phyloP scores from a whole-genome alignment of 2,329 filamentous ascomycete species.

The Ophiobolus disseminans region DNA sequence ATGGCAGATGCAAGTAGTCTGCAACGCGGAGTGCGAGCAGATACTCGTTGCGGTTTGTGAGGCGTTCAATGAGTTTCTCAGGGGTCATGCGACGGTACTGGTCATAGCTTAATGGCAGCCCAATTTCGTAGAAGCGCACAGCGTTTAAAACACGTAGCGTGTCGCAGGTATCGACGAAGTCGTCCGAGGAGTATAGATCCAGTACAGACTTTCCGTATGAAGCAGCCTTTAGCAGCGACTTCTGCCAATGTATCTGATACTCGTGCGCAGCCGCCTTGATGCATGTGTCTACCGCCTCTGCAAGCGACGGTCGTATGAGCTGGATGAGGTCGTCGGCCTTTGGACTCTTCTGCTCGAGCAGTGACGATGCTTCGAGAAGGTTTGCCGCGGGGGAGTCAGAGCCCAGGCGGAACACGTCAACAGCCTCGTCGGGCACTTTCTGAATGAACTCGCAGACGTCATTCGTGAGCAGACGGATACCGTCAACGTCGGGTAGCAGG shows the following conservation, averaged over 20 bases:
- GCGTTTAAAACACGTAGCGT: constrained; percentile 91
- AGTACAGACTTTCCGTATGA: constrained; percentile 98
- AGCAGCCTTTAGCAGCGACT: constrained; percentile 91
- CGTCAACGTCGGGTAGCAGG: constrained; percentile 84
- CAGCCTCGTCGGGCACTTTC: constrained; percentile 83
- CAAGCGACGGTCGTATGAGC: constrained; percentile 83
- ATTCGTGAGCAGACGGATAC: constrained; percentile 88
- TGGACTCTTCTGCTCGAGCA: constrained; percentile 90
- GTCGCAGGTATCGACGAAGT: constrained; percentile 98
- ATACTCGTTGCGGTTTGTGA: constrained; percentile 91
- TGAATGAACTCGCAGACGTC: constrained; percentile 98
- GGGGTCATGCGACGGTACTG: constrained; percentile 92
- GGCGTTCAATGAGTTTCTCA: constrained; percentile 81
- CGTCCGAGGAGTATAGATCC: constrained; percentile 96
- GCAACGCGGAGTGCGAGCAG: constrained; percentile 88
- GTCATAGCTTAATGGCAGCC: constrained; percentile 88
- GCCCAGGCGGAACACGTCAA: constrained; percentile 87
- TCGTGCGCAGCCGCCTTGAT: constrained; percentile 93
- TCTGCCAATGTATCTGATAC: constrained; percentile 90
- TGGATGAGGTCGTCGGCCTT: constrained; percentile 99
- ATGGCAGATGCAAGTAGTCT: constrained; percentile 82
- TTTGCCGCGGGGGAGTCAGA: constrained; percentile 90
- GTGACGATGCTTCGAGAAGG: constrained; percentile 88
- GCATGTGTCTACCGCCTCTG: constrained; percentile 92
- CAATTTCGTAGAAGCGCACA: constrained; percentile 88